These are phyloP conservation scores for Epichloe glyceriae DNA, from an alignment of 2,329 filamentous ascomycete genomes.

Conservation along the genomic window DNA sequence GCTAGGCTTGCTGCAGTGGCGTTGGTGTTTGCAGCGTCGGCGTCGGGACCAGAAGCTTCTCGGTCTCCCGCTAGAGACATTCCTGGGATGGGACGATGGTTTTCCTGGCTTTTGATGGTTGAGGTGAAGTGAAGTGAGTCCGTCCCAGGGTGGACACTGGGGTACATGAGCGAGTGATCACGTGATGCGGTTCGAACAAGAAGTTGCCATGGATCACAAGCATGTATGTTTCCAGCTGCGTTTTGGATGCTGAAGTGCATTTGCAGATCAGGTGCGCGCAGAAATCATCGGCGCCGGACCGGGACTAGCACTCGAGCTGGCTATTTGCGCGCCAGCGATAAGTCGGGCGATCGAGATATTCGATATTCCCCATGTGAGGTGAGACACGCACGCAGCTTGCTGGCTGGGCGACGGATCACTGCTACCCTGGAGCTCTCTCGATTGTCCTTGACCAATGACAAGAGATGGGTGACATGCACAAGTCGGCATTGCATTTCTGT, in stretches of 20 bases:
- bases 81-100: not conserved
- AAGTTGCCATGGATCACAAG: no score
- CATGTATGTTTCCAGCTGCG: no score
- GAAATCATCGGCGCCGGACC: not conserved
- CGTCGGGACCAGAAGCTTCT: not conserved
- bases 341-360: no score
- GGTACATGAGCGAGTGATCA: not conserved
- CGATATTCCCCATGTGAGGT: no score
- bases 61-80: not conserved
- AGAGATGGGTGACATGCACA: no score
- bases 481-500: no score
- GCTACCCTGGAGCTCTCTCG: not conserved
- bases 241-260: not conserved
- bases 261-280: not conserved
- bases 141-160: no score
- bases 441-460: not conserved
- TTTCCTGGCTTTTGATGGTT: no score
- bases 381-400: no score
- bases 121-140: no score
- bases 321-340: no score
- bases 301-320: not conserved
- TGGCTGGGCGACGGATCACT: not conserved
- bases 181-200: not conserved
- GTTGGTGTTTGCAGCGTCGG: not conserved
- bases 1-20: slow-evolving; percentile 16